Base-by-base conservation (phyloP, 129 eudicot species). In the Flaveria bidentis region DNA sequence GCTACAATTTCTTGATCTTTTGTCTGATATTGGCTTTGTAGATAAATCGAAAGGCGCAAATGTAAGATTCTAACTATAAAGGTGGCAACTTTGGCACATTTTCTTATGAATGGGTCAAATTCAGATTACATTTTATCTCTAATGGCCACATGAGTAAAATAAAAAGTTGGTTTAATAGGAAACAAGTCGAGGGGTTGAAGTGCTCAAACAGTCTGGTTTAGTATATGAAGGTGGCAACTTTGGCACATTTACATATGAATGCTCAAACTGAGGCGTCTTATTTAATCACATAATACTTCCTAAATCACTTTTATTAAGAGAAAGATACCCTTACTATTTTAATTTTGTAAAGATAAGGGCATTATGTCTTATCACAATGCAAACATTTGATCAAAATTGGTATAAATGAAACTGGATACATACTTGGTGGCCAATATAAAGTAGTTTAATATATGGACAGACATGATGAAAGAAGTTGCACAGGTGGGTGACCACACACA, bases 21-120 rank as follows among this genome's bases (percentile, higher is more conserved):
- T 94, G 16, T 87, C 97, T 41, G 89, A 85, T 80, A 94, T 91
- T 67, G 99, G 99, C 58, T 94, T 94, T 51, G 88, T 91, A 1
- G 92, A 94, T 76, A 94, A 89, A 78, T 84, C 99, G 13, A 87
- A 65, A 81, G 92, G 98, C 36, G 88, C 90, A 65, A 79, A 91
- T 72, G 98, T 91, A 83, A 86, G 90, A 39, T 67, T 22, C 33
- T 36, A 62, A 26, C 17, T 64, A 6, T 70, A 50, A 14, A 14
- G 15, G 13, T 49, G 56, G 18, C 42, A 70, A 9, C 13, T 46
- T 69, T 9, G 41, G 5, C 39, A 14, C 22, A 28, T 70, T 13
- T 70, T 26, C 75, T 14, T 72, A 10, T 39, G 20, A 52, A 72
- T 18, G 52, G 36, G 65, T 55, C 25, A 15, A 72, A 72, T 33